Evolutionary conservation across 805 yeast species (phyloP).

Genomic region (Ogataea wickerhamii): DNA sequence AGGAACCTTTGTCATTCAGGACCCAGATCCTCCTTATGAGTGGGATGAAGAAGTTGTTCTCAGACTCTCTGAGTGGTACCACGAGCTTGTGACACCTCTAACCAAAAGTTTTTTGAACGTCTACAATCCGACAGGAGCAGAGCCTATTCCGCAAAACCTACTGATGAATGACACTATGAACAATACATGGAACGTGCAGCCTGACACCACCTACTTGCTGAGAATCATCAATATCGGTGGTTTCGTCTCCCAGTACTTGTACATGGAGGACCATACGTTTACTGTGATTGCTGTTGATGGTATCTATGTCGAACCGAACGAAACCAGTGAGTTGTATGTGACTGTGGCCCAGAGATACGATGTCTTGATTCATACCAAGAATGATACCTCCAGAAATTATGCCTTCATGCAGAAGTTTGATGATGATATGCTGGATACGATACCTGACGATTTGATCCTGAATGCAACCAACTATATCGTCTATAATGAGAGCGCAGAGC

Average conservation of each 20-base stretch:
- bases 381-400: conserved; percentile 56
- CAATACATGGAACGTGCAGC: conserved; percentile 73
- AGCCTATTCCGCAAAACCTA: conserved; percentile 85
- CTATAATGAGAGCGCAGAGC: conserved; percentile 39
- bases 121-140: conserved; percentile 96
- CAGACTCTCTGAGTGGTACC: conserved; percentile 87
- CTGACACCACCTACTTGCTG: conserved; percentile 79
- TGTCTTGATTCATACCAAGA: conserved; percentile 71
- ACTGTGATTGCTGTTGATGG: conserved; percentile 93
- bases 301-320: conserved; percentile 70
- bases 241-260: conserved; percentile 84
- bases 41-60: conserved; percentile 78
- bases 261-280: conserved; percentile 83
- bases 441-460: conserved; percentile 60
- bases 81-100: conserved; percentile 51
- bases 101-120: conserved; percentile 56
- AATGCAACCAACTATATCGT: conserved; percentile 75
- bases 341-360: conserved; percentile 92
- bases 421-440: conserved; percentile 72
- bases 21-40: conserved; percentile 56
- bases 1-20: conserved; percentile 72
- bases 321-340: conserved; percentile 68
- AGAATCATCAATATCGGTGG: conserved; percentile 86
- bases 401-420: conserved; percentile 84
- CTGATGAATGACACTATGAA: conserved; percentile 80